Base-by-base conservation (phyloP, 2,329 filamentous ascomycete genomes). In the Fusarium sp. region DNA sequence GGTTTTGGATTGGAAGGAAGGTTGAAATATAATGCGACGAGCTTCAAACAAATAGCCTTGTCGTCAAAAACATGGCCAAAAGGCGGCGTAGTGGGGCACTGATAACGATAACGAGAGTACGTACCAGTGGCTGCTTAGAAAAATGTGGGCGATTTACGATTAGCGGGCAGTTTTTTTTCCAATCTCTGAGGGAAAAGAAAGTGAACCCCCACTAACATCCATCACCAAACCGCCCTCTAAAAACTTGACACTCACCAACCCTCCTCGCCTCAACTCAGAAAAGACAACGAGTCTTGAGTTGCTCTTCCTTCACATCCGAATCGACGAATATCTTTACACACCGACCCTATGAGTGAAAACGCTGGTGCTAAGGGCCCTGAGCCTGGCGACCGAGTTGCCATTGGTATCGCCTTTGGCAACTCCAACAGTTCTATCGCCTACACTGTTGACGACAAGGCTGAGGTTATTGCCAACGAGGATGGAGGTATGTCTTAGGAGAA, bases 391-490 rank as follows among this genome's bases (percentile, higher is more conserved):
- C 86, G 89, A 75, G 85, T 86, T 76, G 93, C 92, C 79, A 98
- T 99, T 83, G 96, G 96, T 80, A 94, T 99, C 79, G 92, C 94
- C 73, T 98, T 98, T 86, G 96, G 96, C 83, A 99, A 98, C 86
- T 94, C 94, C 67, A 97, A 97, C 90, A 97, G 93, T 84, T 98
- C 94, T 65, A 98, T 99, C 83, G 95, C 95, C 75, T 94, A 91
- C 80, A 97, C 94, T 46, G 88, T 91, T 67, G 95, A 98, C 77
- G 95, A 97, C 82, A 97, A 97, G 86, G 91, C 94, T 70, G 93
- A 98, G 80, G 95, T 99, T 70, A 98, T 99, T 83, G 96, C 96
- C 78, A 98, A 99, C 84, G 96, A 98, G 85, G 96, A 98, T 79
- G 96, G 96, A 86, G 93, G 93, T 94, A 80, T 77, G 89, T 82